Evolutionary conservation across 768 basidiomycete species (phyloP).

Genomic region (Austroboletus festivus): DNA sequence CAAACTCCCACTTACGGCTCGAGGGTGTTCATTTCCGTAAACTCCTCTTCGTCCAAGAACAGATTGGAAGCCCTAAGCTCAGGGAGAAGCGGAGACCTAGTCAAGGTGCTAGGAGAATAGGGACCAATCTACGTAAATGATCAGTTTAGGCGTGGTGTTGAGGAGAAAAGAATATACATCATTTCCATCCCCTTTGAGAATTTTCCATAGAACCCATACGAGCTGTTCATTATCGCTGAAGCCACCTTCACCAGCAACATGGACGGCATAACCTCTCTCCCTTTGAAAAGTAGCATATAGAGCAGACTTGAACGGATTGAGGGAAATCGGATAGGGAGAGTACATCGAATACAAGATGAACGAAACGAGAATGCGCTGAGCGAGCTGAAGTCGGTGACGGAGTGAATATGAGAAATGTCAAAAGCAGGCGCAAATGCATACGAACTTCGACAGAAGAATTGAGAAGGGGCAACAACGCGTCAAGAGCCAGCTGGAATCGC

Average conservation of each 20-base stretch:
- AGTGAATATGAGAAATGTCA: conserved; percentile 18
- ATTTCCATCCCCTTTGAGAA: conserved; percentile 76
- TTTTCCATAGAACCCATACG: conserved; percentile 87
- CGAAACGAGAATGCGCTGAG: conserved; percentile 72
- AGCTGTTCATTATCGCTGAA: conserved; percentile 68
- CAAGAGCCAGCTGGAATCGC: conserved; percentile 81
- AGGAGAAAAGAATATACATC: conserved; percentile 46
- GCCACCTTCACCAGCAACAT: conserved; percentile 44
- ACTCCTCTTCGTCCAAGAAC: conserved; percentile 61
- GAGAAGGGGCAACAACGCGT: conserved; percentile 73
- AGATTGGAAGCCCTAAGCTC: conserved; percentile 73
- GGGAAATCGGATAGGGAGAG: conserved; percentile 71
- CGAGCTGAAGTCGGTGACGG: conserved; percentile 42
- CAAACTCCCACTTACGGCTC: conserved; percentile 40
- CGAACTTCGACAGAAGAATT: conserved; percentile 56
- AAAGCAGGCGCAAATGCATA: conserved; percentile 13
- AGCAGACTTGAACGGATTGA: conserved; percentile 80
- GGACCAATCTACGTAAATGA: conserved; percentile 62
- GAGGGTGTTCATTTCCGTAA: conserved; percentile 41
- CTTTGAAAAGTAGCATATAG: conserved; percentile 63
- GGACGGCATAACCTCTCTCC: conserved; percentile 62
- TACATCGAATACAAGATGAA: conserved; percentile 81
- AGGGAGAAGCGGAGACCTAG: conserved; percentile 70
- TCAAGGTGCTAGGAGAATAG: conserved; percentile 72
- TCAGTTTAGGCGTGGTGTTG: conserved; percentile 6